Evolutionary conservation across 2,329 filamentous ascomycete species (phyloP).

Genomic region (Tolypocladium nubicola): DNA sequence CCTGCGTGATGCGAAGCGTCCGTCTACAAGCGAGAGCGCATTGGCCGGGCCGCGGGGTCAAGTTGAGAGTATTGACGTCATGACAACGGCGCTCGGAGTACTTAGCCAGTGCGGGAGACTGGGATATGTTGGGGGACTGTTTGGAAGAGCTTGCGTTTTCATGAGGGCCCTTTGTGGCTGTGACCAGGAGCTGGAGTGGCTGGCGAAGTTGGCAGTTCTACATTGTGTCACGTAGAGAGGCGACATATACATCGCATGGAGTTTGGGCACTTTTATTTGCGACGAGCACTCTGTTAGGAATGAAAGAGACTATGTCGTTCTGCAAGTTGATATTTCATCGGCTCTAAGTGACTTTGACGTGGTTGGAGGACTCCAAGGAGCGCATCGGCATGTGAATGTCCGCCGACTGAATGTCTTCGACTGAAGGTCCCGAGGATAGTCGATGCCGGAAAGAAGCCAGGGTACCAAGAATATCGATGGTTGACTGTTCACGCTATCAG

Average conservation of each 20-base stretch:
- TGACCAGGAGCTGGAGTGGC: background rate
- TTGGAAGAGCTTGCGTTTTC: constrained; percentile 9
- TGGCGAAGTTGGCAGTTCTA: background rate
- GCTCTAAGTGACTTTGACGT: too few species aligned
- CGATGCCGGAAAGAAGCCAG: too few species aligned
- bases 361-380: too few species aligned
- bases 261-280: background rate
- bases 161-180: background rate
- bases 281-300: background rate
- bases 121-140: constrained; percentile 2
- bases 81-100: constrained; percentile 13
- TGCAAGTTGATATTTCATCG: background rate
- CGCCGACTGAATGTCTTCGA: too few species aligned
- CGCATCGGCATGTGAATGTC: too few species aligned
- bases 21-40: background rate
- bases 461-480: too few species aligned
- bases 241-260: constrained; percentile 1
- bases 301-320: background rate
- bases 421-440: too few species aligned
- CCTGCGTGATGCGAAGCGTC: background rate
- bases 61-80: background rate
- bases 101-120: constrained; percentile 3
- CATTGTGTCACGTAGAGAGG: background rate
- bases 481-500: too few species aligned
- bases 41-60: background rate